A percentile compares a stretch with the other conserved stretches of the same genome.
Conservation (phyloP, 495 filamentous ascomycete genomes). For the Neurospora discreta region DNA sequence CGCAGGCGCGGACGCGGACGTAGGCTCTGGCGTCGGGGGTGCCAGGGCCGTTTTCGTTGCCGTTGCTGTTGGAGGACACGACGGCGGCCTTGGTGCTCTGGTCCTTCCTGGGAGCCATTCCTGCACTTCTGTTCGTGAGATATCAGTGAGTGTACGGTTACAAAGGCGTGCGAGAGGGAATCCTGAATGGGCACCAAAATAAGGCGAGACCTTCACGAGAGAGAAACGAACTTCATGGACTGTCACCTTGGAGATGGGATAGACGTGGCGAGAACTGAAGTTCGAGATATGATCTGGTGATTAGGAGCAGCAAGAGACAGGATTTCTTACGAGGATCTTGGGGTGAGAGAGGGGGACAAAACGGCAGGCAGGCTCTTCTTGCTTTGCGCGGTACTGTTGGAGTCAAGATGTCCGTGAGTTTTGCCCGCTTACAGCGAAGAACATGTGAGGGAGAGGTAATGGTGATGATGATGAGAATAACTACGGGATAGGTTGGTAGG, state of each 20-base stretch:
- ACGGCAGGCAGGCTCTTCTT: background rate
- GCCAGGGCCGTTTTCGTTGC: background rate
- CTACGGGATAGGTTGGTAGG: background rate
- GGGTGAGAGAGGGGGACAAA: background rate
- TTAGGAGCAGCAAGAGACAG: background rate
- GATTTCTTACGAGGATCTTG: background rate
- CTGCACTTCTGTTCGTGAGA: background rate
- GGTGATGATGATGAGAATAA: background rate
- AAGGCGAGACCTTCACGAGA: background rate
- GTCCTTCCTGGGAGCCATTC: background rate
- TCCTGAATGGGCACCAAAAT: no score
- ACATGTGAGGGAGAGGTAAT: background rate
- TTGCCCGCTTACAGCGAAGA: background rate
- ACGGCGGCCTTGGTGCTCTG: background rate
- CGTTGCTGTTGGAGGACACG: background rate
- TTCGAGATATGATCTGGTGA: background rate
- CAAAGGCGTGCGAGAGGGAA: background rate
- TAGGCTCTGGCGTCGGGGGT: background rate
- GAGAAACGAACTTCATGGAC: background rate
- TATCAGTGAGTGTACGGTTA: background rate
- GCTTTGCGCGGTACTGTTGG: background rate
- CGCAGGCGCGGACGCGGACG: background rate
- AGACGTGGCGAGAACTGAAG: background rate
- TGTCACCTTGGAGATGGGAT: background rate
- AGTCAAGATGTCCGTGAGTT: background rate